A percentile compares a stretch with the other conserved stretches of the same genome.
Conservation (phyloP, 2,329 filamentous ascomycete genomes). For the Aspergillus sp. region DNA sequence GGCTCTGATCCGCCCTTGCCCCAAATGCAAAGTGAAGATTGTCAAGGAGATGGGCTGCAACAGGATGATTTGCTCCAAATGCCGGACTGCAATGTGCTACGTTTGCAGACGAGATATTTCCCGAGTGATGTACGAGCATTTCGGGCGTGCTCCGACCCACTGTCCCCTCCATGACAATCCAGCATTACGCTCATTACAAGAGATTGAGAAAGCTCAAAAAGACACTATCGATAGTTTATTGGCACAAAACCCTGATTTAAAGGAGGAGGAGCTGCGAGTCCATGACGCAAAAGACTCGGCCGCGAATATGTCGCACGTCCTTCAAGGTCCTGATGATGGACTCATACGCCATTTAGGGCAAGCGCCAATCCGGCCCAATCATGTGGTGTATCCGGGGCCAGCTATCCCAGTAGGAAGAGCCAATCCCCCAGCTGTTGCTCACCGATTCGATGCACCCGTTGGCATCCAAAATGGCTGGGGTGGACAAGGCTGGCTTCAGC, state of each 20-base stretch:
- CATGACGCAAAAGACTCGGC: conserved; percentile 3
- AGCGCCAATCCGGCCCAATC: no score
- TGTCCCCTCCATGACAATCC: conserved; percentile 21
- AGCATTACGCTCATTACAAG: conserved; percentile 20
- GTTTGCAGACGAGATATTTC: conserved; percentile 65
- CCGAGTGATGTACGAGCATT: conserved; percentile 67
- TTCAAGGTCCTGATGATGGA: no score
- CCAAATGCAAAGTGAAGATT: conserved; percentile 68
- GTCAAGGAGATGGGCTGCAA: conserved; percentile 81
- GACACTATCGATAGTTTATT: conserved; percentile 32
- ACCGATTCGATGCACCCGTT: no score
- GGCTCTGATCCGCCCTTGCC: conserved; percentile 73
- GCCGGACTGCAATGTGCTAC: conserved; percentile 57
- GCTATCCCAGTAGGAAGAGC: no score
- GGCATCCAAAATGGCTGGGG: no score
- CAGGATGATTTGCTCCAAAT: conserved; percentile 74
- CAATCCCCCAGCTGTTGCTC: no score
- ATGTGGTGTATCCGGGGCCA: no score
- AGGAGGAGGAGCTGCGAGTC: conserved; percentile 24
- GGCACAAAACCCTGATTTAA: conserved; percentile 26
- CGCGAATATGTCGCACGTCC: background rate
- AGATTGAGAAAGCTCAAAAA: conserved; percentile 33
- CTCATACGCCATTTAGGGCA: no score
- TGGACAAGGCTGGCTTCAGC: no score
- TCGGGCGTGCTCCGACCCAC: conserved; percentile 57